Evolutionary conservation across 2,329 filamentous ascomycete species (phyloP).

Genomic region (Aphanoascus verrucosus): DNA sequence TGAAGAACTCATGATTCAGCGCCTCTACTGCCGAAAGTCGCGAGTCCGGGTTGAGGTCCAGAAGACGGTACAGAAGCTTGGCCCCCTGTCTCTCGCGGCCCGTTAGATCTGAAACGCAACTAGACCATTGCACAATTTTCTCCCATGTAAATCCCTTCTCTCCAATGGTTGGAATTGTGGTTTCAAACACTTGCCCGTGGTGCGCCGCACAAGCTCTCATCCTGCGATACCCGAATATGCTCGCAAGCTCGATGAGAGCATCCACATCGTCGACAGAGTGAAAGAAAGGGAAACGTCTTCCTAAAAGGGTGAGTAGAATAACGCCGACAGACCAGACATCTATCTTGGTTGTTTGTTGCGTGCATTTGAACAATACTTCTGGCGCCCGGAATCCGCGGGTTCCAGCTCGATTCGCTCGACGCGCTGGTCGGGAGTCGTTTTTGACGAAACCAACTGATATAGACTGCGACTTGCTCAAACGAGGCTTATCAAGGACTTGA

Average conservation of each 20-base stretch:
- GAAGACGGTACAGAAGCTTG: conserved; percentile 32
- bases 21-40: conserved; percentile 36
- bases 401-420: conserved; percentile 85
- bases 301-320: conserved; percentile 90
- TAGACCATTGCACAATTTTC: conserved; percentile 93
- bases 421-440: conserved; percentile 74
- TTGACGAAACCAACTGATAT: conserved; percentile 66
- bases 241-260: conserved; percentile 92
- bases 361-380: conserved; percentile 95
- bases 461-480: conserved; percentile 48
- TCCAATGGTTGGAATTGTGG: conserved; percentile 81
- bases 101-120: conserved; percentile 55
- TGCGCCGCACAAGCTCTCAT: conserved; percentile 76
- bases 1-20: conserved; percentile 38
- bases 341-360: conserved; percentile 82
- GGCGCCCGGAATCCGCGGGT: conserved; percentile 93
- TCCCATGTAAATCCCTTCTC: conserved; percentile 76
- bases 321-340: conserved; percentile 96
- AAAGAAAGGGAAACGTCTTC: conserved; percentile 91
- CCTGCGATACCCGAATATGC: conserved; percentile 74
- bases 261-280: conserved; percentile 98
- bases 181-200: conserved; percentile 87
- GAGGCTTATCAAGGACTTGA: conserved; percentile 47
- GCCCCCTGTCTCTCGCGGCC: conserved; percentile 38
- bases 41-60: conserved; percentile 37